phyloP scores from a whole-genome alignment of 164 flowering plant species.

The Amborella trichopoda region DNA sequence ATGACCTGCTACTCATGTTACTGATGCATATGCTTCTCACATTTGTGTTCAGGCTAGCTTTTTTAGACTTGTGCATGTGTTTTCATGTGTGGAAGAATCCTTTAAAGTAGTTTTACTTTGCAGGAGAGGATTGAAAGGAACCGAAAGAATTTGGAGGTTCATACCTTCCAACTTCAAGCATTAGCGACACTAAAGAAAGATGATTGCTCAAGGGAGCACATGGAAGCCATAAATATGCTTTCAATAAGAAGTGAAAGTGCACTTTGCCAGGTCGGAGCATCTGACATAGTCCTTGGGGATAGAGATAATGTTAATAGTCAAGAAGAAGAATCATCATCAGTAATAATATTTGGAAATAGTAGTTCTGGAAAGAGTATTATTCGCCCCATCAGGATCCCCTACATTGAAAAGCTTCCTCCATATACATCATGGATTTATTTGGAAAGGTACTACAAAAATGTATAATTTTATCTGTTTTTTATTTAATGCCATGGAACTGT shows the following conservation, averaged over 20 bases:
- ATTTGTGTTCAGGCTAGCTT: too few relatives aligned
- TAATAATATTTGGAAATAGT: slow-evolving; percentile 12
- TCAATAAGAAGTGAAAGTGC: slow-evolving; percentile 38
- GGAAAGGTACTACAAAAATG: slow-evolving; percentile 39
- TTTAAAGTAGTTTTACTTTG: too few relatives aligned
- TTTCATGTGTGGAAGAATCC: too few relatives aligned
- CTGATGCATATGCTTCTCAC: too few relatives aligned
- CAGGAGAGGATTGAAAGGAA: slow-evolving; percentile 61
- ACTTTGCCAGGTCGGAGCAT: slow-evolving; percentile 31
- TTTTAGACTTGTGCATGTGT: too few relatives aligned
- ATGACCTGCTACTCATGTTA: too few relatives aligned
- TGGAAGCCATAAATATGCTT: slow-evolving; percentile 28
- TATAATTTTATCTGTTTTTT: not conserved
- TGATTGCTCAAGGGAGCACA: slow-evolving; percentile 10
- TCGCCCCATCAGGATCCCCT: slow-evolving; percentile 43
- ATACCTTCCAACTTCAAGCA: slow-evolving; percentile 24
- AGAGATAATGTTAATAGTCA: slow-evolving; percentile 32
- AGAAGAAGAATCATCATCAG: slow-evolving; percentile 28
- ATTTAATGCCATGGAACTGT: not conserved
- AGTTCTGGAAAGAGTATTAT: slow-evolving; percentile 6
- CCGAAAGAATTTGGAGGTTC: slow-evolving; percentile 26
- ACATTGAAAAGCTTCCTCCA: slow-evolving; percentile 65
- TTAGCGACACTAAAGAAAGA: slow-evolving; percentile 21
- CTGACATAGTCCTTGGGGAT: slow-evolving; percentile 40
- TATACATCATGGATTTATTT: slow-evolving; percentile 92